phyloP scores from a whole-genome alignment of 768 basidiomycete genomes.

The Sutorius australiensis region DNA sequence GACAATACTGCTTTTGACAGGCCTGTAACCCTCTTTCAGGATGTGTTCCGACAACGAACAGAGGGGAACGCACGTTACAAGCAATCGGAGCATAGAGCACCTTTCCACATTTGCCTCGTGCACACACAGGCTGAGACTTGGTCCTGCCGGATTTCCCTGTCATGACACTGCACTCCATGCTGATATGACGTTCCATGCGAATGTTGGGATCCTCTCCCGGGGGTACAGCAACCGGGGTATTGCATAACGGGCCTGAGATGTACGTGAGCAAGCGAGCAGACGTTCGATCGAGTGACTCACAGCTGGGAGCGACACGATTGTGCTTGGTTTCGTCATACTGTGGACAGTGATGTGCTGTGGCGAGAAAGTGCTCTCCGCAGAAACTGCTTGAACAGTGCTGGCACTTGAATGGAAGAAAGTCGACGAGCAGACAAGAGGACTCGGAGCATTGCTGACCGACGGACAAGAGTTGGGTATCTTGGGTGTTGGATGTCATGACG shows the following conservation, averaged over 20 bases:
- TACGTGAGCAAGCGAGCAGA: conserved; percentile 1
- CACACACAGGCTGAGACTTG: conserved; percentile 55
- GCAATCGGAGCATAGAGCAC: conserved; percentile 68
- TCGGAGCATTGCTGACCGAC: conserved; percentile 73
- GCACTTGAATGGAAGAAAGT: conserved; percentile 86
- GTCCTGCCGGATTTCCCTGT: conserved; percentile 53
- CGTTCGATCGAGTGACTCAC: conserved; percentile 37
- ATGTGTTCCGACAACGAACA: not conserved
- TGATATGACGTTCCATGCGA: conserved; percentile 76
- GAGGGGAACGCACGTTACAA: conserved; percentile 57
- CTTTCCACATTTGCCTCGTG: conserved; percentile 63
- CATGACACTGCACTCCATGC: conserved; percentile 61
- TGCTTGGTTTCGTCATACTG: conserved; percentile 68
- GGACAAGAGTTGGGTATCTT: conserved; percentile 55
- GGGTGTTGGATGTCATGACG: conserved; percentile 10
- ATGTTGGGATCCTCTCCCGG: conserved; percentile 77
- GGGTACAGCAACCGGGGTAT: conserved; percentile 68
- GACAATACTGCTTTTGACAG: conserved; percentile 71
- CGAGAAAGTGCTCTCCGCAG: conserved; percentile 79
- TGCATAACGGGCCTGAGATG: conserved; percentile 68
- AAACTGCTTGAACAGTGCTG: conserved; percentile 68
- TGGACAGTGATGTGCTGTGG: conserved; percentile 60
- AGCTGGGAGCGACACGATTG: conserved; percentile 74
- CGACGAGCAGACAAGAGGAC: conserved; percentile 62
- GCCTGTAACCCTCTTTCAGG: conserved; percentile 39